A percentile compares a stretch with the other conserved stretches of the same genome.
phyloP scores from a whole-genome alignment of 805 yeast species.

The Nakazawaea pomicola region DNA sequence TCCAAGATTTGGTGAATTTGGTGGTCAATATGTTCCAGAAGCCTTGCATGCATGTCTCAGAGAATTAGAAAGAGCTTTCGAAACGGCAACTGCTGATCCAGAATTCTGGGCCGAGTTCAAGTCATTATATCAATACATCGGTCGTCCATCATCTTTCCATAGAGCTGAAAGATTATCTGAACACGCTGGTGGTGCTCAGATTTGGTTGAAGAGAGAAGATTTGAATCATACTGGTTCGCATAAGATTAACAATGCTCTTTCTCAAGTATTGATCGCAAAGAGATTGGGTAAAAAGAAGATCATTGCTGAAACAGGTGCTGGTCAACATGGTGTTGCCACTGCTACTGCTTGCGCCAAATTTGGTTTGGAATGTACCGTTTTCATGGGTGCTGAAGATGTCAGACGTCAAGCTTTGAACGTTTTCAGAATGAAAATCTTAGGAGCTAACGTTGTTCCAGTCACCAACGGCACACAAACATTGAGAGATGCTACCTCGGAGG shows the following conservation, averaged over 20 bases:
- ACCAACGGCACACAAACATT: constrained; percentile 92
- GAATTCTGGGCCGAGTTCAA: constrained; percentile 90
- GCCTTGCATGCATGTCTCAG: constrained; percentile 85
- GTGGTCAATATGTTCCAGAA: constrained; percentile 99
- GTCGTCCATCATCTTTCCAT: constrained; percentile 93
- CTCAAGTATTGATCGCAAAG: constrained; percentile 75
- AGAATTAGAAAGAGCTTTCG: constrained; percentile 86
- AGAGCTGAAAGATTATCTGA: constrained; percentile 86
- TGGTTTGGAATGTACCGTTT: constrained; percentile 90
- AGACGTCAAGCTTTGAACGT: constrained; percentile 98
- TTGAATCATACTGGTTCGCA: constrained; percentile 87
- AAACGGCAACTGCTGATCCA: constrained; percentile 84
- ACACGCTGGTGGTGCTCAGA: constrained; percentile 89
- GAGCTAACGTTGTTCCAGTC: constrained; percentile 93
- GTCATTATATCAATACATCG: constrained; percentile 84
- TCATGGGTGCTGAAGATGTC: constrained; percentile 99
- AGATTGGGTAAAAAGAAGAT: constrained; percentile 72
- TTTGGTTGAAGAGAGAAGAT: constrained; percentile 98
- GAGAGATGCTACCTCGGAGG: constrained; percentile 97
- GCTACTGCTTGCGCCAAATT: constrained; percentile 92
- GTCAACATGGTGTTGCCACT: constrained; percentile 91
- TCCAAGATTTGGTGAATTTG: constrained; percentile 88
- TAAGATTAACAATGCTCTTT: constrained; percentile 79
- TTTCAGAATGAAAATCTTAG: constrained; percentile 93
- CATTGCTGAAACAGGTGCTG: constrained; percentile 91